A percentile compares a stretch with the other conserved stretches of the same genome.
Conservation (phyloP, 768 basidiomycete genomes). For the Amanita rubescens region DNA sequence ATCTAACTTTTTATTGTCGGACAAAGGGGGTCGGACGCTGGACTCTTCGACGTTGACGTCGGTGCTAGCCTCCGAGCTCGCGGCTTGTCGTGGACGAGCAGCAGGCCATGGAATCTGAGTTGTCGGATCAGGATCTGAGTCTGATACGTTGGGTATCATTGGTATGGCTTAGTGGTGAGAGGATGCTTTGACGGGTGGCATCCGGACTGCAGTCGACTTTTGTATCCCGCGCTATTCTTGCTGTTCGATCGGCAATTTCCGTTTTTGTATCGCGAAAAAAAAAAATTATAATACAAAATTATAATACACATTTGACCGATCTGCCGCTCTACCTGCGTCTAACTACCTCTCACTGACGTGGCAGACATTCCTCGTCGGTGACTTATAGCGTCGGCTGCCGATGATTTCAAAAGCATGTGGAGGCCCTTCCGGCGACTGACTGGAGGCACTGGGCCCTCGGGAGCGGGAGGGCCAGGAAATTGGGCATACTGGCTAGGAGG, state of each 20-base stretch:
- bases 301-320: not conserved
- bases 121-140: conserved; percentile 63
- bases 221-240: not conserved
- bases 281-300: not conserved
- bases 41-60: conserved; percentile 11
- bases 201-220: conserved; percentile 12
- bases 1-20: conserved; percentile 14
- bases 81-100: conserved; percentile 22
- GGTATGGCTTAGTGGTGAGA: conserved; percentile 13
- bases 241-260: conserved; percentile 17
- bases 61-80: conserved; percentile 14
- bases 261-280: conserved; percentile 4
- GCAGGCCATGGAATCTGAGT: conserved; percentile 76
- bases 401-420: conserved; percentile 54
- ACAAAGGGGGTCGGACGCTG: conserved; percentile 9
- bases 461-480: conserved; percentile 60
- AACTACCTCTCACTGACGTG: conserved; percentile 37
- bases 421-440: conserved; percentile 57
- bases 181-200: conserved; percentile 6
- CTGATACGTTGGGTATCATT: conserved; percentile 61
- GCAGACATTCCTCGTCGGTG: conserved; percentile 51
- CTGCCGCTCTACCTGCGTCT: not conserved
- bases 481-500: conserved; percentile 64
- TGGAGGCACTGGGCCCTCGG: conserved; percentile 41
- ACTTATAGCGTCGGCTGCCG: conserved; percentile 18